phyloP scores from a whole-genome alignment of 345 rosid species.

The Rhizophora apiculata region DNA sequence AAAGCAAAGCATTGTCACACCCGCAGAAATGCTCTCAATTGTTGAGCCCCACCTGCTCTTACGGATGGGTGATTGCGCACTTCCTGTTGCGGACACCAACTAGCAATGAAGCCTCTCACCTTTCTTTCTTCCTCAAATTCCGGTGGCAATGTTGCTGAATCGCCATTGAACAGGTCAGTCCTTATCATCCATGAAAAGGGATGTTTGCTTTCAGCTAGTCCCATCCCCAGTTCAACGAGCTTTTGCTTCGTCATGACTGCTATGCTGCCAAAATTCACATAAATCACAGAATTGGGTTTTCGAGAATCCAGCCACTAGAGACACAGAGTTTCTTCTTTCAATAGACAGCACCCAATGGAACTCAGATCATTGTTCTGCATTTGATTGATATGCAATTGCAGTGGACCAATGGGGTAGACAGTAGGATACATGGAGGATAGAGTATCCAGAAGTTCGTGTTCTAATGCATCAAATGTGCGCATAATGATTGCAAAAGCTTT shows the following conservation, averaged over 20 bases:
- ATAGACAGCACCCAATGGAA: background rate
- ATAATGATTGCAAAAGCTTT: conserved; percentile 3
- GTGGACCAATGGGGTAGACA: conserved; percentile 6
- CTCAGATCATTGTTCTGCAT: background rate
- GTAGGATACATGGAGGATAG: background rate
- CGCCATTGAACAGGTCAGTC: background rate
- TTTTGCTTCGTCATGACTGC: background rate
- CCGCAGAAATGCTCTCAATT: conserved; percentile 5
- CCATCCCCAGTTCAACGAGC: background rate
- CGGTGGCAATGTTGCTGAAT: background rate
- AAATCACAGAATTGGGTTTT: background rate
- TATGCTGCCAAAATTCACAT: background rate
- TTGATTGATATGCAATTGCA: background rate
- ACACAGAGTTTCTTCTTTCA: conserved; percentile 3
- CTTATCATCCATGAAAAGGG: background rate
- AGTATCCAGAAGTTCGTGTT: background rate
- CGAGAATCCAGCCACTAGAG: background rate
- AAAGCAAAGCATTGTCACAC: conserved; percentile 3
- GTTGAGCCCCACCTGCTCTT: background rate
- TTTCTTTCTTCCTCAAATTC: background rate
- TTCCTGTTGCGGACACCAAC: conserved; percentile 2
- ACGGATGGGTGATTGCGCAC: background rate
- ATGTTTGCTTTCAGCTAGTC: background rate
- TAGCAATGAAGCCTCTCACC: background rate
- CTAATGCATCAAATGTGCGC: conserved; percentile 10